Evolutionary conservation across 768 basidiomycete species (phyloP).

Genomic region (Trametes maxima): DNA sequence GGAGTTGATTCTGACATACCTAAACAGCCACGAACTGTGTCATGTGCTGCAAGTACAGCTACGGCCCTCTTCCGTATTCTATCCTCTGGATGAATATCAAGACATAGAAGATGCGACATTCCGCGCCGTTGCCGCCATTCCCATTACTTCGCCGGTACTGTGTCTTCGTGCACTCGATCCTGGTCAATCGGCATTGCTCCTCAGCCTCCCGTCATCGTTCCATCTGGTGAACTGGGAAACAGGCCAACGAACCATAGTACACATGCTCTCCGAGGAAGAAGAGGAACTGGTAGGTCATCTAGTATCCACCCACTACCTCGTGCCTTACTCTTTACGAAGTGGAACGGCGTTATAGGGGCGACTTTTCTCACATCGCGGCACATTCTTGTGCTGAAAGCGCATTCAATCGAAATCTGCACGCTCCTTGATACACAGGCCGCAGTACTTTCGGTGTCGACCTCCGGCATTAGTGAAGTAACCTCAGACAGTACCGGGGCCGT

Average conservation of each 20-base stretch:
- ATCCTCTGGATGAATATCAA: background rate
- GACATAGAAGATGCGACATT: background rate
- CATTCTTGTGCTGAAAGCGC: slow-evolving; percentile 53
- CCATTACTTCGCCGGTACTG: slow-evolving; percentile 17
- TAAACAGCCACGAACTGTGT: slow-evolving; percentile 20
- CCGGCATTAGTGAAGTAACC: background rate
- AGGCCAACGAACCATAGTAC: slow-evolving; percentile 26
- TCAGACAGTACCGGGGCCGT: background rate
- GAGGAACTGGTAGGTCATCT: slow-evolving; percentile 37
- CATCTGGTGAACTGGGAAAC: slow-evolving; percentile 44
- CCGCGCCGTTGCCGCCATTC: slow-evolving; percentile 3
- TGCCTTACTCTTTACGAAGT: slow-evolving; percentile 27
- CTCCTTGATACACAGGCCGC: slow-evolving; percentile 2
- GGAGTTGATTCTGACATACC: slow-evolving; percentile 1
- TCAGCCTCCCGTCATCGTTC: slow-evolving; percentile 34
- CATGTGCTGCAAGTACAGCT: slow-evolving; percentile 18
- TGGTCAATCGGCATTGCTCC: slow-evolving; percentile 35
- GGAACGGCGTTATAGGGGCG: slow-evolving; percentile 46
- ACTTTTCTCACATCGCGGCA: slow-evolving; percentile 49
- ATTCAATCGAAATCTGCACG: slow-evolving; percentile 51
- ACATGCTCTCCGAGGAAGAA: slow-evolving; percentile 29
- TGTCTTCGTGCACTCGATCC: slow-evolving; percentile 23
- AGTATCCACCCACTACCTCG: background rate
- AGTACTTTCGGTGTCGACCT: background rate
- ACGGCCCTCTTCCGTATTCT: slow-evolving; percentile 3